Base-by-base conservation (phyloP, 2,329 filamentous ascomycete species). In the Chaetoscypha palmicola region DNA sequence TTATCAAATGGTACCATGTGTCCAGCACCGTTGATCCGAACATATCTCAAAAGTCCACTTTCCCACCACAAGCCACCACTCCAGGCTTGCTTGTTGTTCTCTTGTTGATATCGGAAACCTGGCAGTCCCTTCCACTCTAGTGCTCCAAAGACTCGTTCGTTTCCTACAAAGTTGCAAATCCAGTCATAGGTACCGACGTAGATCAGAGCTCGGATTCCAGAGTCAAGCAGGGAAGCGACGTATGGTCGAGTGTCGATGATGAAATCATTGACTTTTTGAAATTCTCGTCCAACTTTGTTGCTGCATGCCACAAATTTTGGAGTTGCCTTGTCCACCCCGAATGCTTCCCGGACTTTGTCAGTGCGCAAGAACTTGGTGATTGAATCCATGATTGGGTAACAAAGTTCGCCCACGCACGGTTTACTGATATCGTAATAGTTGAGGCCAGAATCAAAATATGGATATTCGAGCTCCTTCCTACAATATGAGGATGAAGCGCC, bases 1-100 rank as follows among this genome's bases (percentile, higher is more conserved):
- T 53, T 54, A 33, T 56, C 52, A 38, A 28, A 51, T n/a, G 50
- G 52, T 5, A 54, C 47, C 53, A 56, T 56, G 43, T 56, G 53
- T 3, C 53, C 53, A 14, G 53, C 53, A 20, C 48, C 50, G 19
- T 46, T 36, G 10, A 56, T 30, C 28, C 52, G 47, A 12, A 38
- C 50, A 47, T 53, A 56, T 30, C 48, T 45, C 21, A 56, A 42
- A 2, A 35, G 40, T 12, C 51, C 53, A 40, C 45, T 52, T 31
- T 53, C 50, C 52, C 50, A 53, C 45, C 50, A 50, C 24, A 51
- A 45, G 2, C 50, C 52, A 20, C 49, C 52, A 7, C 37, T 48
- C 52, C 49, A 51, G 14, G 35, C 30, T 33, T 50, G 38, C 41
- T 55, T 52, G 17, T 49, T 51, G 21, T 55, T 51, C 26, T 53